A percentile compares a stretch with the other conserved stretches of the same genome.
phyloP scores from a whole-genome alignment of 129 eudicot species.

The Arctium lappa region DNA sequence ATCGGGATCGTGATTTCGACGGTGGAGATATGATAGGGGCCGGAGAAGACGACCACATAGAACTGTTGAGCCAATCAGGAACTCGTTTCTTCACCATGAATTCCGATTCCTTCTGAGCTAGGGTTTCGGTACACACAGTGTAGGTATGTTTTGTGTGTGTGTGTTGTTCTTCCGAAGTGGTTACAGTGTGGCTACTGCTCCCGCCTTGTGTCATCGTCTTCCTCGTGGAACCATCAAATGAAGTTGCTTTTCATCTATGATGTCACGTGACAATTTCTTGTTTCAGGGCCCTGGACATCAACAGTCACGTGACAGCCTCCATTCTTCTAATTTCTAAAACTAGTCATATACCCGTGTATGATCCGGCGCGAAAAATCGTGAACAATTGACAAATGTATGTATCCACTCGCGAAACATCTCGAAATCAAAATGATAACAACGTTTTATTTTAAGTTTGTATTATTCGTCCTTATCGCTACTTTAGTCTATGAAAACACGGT shows the following conservation, averaged over 20 bases:
- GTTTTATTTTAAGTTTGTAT: no score
- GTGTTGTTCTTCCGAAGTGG: neutral
- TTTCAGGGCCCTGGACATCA: neutral
- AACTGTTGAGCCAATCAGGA: constrained; percentile 84
- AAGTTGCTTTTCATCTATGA: neutral
- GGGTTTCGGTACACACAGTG: constrained; percentile 37
- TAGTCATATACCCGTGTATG: no score
- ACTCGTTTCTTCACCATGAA: constrained; percentile 56
- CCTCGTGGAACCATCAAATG: neutral
- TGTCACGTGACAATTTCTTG: neutral
- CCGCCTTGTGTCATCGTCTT: constrained; percentile 4
- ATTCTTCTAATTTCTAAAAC: no score
- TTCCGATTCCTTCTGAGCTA: constrained; percentile 46
- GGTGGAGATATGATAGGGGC: constrained; percentile 17
- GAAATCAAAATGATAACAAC: no score
- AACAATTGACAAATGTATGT: no score
- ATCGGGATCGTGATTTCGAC: constrained; percentile 9
- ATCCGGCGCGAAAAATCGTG: no score
- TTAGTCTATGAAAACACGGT: no score
- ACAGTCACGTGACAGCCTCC: neutral
- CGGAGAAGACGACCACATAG: constrained; percentile 66
- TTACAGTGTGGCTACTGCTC: neutral
- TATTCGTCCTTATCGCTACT: no score
- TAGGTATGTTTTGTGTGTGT: neutral
- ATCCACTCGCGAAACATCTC: no score